These are phyloP conservation scores for Floccularia luteovirens DNA, from an alignment of 768 basidiomycete species.

Conservation along the genomic window DNA sequence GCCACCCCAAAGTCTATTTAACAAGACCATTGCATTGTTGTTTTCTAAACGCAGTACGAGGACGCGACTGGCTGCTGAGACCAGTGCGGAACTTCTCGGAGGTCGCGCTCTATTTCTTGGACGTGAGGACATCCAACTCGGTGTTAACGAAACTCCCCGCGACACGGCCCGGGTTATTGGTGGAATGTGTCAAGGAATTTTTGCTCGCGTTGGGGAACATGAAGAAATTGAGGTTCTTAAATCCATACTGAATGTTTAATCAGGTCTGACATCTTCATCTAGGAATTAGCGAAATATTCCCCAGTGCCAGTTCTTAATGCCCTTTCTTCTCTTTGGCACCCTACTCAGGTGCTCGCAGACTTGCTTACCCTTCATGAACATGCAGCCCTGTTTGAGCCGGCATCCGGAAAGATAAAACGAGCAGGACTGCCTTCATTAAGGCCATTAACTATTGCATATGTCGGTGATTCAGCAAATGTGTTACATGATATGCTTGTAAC, in stretches of 20 bases:
- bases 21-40: constrained; percentile 81
- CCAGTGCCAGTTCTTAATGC: constrained; percentile 95
- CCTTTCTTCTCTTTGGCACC: constrained; percentile 93
- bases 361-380: constrained; percentile 84
- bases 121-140: constrained; percentile 86
- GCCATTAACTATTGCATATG: constrained; percentile 85
- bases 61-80: constrained; percentile 86
- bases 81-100: constrained; percentile 69
- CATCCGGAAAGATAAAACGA: constrained; percentile 8
- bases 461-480: constrained; percentile 94
- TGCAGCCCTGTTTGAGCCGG: constrained; percentile 41
- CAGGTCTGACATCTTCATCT: constrained; percentile 2
- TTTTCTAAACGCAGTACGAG: constrained; percentile 94
- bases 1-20: constrained; percentile 69
- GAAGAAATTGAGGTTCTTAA: constrained; percentile 90
- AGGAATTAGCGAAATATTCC: constrained; percentile 89
- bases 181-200: constrained; percentile 94
- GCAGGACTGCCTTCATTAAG: constrained; percentile 42
- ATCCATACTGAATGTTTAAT: too few species aligned
- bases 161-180: constrained; percentile 88
- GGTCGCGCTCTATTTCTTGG: constrained; percentile 90
- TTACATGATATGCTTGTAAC: constrained; percentile 97
- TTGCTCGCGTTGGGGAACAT: constrained; percentile 93
- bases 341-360: constrained; percentile 93
- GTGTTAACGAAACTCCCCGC: constrained; percentile 83